Conservation (phyloP, 352 stramenopile species). For the Albugo laibachii region DNA sequence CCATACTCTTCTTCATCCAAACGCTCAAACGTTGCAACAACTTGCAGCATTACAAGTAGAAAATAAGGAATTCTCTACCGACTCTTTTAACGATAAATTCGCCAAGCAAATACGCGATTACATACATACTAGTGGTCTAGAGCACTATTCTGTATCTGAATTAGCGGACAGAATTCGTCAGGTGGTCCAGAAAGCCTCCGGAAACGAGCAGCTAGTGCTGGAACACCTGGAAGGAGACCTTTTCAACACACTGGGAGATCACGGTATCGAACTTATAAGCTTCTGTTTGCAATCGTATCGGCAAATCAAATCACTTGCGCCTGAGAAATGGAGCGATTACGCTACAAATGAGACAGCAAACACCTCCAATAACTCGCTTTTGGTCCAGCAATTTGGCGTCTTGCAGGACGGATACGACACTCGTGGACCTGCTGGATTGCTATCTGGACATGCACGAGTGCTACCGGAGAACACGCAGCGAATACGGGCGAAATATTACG, state of each 20-base stretch:
- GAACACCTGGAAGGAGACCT: too few species aligned
- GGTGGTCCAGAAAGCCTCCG: slow-evolving; percentile 34
- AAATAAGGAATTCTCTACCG: slow-evolving; percentile 10
- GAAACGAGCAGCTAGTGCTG: slow-evolving; percentile 62
- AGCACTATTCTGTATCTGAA: background rate
- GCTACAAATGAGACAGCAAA: slow-evolving; percentile 35
- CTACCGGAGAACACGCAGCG: slow-evolving; percentile 42
- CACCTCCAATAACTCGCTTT: slow-evolving; percentile 31
- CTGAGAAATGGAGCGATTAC: slow-evolving; percentile 39
- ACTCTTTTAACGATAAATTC: slow-evolving; percentile 47
- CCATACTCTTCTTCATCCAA: too few species aligned
- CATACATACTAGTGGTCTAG: too few species aligned
- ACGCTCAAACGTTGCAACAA: background rate
- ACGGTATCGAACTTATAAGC: too few species aligned
- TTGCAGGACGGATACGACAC: slow-evolving; percentile 58
- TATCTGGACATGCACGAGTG: slow-evolving; percentile 26
- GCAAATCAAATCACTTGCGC: background rate
- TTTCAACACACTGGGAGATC: too few species aligned
- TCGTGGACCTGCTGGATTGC: slow-evolving; percentile 30
- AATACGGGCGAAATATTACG: slow-evolving; percentile 63
- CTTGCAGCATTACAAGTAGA: slow-evolving; percentile 15
- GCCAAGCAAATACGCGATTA: slow-evolving; percentile 33
- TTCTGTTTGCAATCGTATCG: too few species aligned
- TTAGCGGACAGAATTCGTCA: slow-evolving; percentile 30
- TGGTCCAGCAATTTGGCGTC: slow-evolving; percentile 55